Evolutionary conservation across 441 rosid genomes (phyloP), one percentile per base, ranked within the genome.

Genomic region (Populus tomentosa): DNA sequence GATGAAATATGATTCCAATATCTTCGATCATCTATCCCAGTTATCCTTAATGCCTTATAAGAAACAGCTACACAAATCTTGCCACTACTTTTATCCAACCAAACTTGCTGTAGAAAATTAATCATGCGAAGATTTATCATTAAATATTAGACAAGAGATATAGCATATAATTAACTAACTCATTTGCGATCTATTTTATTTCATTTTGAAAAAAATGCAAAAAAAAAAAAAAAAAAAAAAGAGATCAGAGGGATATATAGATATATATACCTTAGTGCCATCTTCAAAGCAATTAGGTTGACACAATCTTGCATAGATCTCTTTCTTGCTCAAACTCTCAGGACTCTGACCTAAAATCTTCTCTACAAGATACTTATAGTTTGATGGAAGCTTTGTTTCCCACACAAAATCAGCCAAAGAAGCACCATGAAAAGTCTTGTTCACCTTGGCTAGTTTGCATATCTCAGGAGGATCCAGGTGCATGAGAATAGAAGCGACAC

Each of bases 11-110:
- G 85, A 80, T 84, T 88, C 98, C 98, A 95, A 77, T 95, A 93
- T 85, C 98, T 88, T 75, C 98, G 90, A 82, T 95, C 98, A 79
- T 93, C 98, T 20, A 93, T 85, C 38, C 98, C 98, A 0, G 98
- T 93, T 66, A 95, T 90, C 73, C 87, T 91, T 88, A 95, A 78
- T 32, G 91, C 95, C 86, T 86, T 90, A 14, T 94, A 86, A 30
- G 97, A 90, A 78, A 90, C 75, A 23, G 88, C 83, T 80, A 95
- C 38, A 79, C 89, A 90, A 66, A 88, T 77, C 74, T 92, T 87
- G 11, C 98, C 93, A 75, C 91, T 93, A 20, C 75, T 83, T 84
- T 89, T 90, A 68, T 93, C 98, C 89, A 95, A 50, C 98, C 98
- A 90, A 72, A 86, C 89, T 80, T 80, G 90, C 98, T 95, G 82